These are phyloP conservation scores for Eutrema heterophyllum DNA, from an alignment of 345 rosid species.

Conservation along the genomic window DNA sequence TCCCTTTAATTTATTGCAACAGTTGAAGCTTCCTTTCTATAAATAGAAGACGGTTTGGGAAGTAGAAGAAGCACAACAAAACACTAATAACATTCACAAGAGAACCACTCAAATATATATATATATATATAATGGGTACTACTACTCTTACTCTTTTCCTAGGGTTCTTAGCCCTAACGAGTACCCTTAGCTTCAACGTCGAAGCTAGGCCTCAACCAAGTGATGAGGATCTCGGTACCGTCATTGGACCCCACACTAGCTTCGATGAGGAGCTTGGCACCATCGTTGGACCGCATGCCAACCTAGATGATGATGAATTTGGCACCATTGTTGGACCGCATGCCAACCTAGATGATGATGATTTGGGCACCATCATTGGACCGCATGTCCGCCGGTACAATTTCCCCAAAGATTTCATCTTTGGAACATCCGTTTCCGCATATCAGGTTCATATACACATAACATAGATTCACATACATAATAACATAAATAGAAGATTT, in stretches of 20 bases:
- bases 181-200: conserved; percentile 16
- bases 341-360: conserved; percentile 14
- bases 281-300: conserved; percentile 16
- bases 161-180: conserved; percentile 13
- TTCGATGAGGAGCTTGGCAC: conserved; percentile 25
- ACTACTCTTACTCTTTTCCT: conserved; percentile 10
- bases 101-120: not conserved
- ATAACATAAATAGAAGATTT: not conserved
- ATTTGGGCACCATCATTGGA: conserved; percentile 27
- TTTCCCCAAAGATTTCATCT: conserved; percentile 27
- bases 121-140: conserved; percentile 6
- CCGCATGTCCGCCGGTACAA: conserved; percentile 12
- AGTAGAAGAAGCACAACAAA: conserved; percentile 4
- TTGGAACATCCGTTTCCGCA: conserved; percentile 32
- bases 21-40: conserved; percentile 16
- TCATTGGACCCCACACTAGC: conserved; percentile 20
- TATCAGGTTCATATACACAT: conserved; percentile 20
- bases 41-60: conserved; percentile 15
- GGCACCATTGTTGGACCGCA: conserved; percentile 29
- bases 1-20: not conserved
- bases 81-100: not conserved
- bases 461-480: not conserved
- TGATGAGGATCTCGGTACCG: conserved; percentile 24
- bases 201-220: conserved; percentile 31
- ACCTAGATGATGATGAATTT: conserved; percentile 19